Evolutionary conservation across 2,329 filamentous ascomycete species (phyloP), one percentile per base, ranked within the genome.

Genomic region (Xylariaceae sp.): DNA sequence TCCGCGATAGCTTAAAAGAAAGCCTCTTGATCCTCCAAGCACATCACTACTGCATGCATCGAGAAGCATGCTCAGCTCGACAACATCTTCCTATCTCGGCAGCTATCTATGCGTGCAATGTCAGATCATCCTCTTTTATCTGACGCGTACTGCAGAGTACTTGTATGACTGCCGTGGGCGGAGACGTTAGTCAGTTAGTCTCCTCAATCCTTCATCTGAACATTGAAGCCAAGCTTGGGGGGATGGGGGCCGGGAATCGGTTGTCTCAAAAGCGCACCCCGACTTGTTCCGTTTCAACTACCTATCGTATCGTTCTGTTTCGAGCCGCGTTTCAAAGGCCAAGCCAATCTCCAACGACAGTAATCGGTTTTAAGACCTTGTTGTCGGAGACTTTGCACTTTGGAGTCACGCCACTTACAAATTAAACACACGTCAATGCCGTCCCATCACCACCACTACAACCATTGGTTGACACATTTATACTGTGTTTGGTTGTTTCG

Each of bases 261-360:
- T n/a, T n/a, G n/a, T n/a, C n/a, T n/a, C n/a, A n/a, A n/a, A n/a
- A n/a, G n/a, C n/a, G n/a, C n/a, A n/a, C n/a, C n/a, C n/a, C n/a
- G n/a, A n/a, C n/a, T 32, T 15, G 52, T 51, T 55, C 42, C 46
- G 52, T 46, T 50, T 55, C 27, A 36, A 50, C 29, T 24, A 21
- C 41, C 39, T 16, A 15, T 42, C 13, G 11, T 18, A 3, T 4
- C 10, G 39, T 39, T n/a, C 47, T 42, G 48, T 52, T 47, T 53
- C 50, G 48, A 53, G 39, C 50, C 49, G 53, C 44, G 49, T 57
- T 57, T 57, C 53, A 57, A 10, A n/a, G 26, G 15, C n/a, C 30
- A 36, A 44, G 29, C 52, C 45, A 50, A 50, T 50, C 45, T 39
- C 37, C 45, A 11, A 43, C 37, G n/a, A 8, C 27, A 4, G 11